Conservation (phyloP, 345 rosid species). For the Bruguiera sexangula region DNA sequence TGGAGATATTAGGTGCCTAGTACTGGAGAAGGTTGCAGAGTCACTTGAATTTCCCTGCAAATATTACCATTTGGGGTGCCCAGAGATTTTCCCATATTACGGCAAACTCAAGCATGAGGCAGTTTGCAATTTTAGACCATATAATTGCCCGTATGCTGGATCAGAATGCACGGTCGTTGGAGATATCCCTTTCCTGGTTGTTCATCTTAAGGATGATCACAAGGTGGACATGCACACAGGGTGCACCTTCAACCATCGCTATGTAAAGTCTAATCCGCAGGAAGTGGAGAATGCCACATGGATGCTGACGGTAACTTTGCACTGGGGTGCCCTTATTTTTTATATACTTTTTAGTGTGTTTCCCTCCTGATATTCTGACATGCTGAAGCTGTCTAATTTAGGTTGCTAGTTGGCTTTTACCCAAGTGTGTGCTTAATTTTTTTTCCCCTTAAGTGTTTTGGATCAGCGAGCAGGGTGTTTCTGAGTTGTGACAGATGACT, state of each 20-base stretch:
- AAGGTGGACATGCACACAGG: conserved; percentile 84
- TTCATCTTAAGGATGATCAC: conserved; percentile 75
- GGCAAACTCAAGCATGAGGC: conserved; percentile 73
- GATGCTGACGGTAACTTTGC: conserved; percentile 41
- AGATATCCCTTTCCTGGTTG: conserved; percentile 65
- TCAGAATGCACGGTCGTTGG: conserved; percentile 65
- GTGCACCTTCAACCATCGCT: conserved; percentile 76
- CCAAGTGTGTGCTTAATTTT: too few species aligned
- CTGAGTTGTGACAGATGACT: too few species aligned
- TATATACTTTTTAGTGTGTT: too few species aligned
- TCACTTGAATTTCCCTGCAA: conserved; percentile 82
- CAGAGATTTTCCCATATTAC: conserved; percentile 75
- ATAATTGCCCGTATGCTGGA: conserved; percentile 75
- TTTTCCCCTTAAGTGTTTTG: too few species aligned
- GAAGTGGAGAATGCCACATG: conserved; percentile 85
- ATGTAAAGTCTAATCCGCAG: conserved; percentile 72
- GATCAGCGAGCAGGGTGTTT: too few species aligned
- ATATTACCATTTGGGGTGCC: conserved; percentile 61
- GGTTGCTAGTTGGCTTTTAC: too few species aligned
- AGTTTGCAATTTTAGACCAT: conserved; percentile 69
- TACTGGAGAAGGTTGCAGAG: conserved; percentile 70
- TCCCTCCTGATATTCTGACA: too few species aligned
- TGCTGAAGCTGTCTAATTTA: too few species aligned
- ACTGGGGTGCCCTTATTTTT: too few species aligned
- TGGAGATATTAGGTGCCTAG: conserved; percentile 76